These are phyloP conservation scores for Croton setiger DNA, from an alignment of 441 rosid species.

Conservation along the genomic window DNA sequence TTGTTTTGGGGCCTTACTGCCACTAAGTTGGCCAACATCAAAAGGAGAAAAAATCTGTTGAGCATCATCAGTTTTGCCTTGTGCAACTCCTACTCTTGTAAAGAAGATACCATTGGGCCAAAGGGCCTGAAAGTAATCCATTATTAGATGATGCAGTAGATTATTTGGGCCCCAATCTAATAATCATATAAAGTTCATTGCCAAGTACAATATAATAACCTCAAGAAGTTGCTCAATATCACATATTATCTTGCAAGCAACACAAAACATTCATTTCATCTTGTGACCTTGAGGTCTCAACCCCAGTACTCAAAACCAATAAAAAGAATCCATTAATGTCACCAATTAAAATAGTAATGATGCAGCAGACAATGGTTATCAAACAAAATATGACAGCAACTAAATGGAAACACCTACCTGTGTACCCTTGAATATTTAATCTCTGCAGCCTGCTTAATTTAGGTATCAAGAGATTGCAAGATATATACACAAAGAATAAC, in stretches of 20 bases:
- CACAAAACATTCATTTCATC: too few species aligned
- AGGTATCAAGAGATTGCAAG: too few species aligned
- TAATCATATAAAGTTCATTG: neutral
- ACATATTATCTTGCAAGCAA: too few species aligned
- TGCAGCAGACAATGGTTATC: neutral
- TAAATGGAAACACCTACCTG: neutral
- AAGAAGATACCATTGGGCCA: slow-evolving; percentile 96
- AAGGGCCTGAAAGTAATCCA: slow-evolving; percentile 46
- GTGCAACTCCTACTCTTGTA: slow-evolving; percentile 40
- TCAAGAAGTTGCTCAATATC: too few species aligned
- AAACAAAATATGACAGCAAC: neutral
- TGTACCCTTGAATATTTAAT: neutral
- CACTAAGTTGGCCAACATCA: slow-evolving; percentile 52
- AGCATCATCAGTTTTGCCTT: slow-evolving; percentile 30
- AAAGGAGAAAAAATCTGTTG: slow-evolving; percentile 33
- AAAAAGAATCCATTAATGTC: neutral
- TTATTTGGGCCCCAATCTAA: neutral
- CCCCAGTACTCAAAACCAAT: neutral
- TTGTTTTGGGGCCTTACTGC: slow-evolving; percentile 49
- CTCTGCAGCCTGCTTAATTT: too few species aligned
- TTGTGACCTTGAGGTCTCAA: neutral
- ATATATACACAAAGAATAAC: neutral
- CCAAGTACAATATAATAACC: neutral
- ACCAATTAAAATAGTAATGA: neutral
- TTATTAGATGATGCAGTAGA: neutral